phyloP scores from a whole-genome alignment of 1,284 basidiomycete genomes.

The Macrocystidia cucumis region DNA sequence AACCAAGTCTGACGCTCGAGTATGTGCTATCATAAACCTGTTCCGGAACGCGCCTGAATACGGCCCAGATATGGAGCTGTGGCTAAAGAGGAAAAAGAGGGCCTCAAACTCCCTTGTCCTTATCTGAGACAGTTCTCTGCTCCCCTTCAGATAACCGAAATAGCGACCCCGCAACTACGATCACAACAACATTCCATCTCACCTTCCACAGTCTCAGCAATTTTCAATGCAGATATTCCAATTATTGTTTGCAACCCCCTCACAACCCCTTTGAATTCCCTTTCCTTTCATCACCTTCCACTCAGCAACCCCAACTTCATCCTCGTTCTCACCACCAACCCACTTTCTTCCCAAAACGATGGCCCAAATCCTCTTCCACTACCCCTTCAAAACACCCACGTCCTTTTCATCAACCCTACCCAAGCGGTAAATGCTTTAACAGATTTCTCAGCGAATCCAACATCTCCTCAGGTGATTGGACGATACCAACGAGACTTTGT shows the following conservation, averaged over 20 bases:
- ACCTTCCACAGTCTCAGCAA: slow-evolving; percentile 13
- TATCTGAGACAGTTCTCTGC: slow-evolving; percentile 46
- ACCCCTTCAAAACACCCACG: slow-evolving; percentile 14
- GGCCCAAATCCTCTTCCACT: slow-evolving; percentile 8
- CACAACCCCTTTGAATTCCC: slow-evolving; percentile 32
- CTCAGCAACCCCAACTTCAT: slow-evolving; percentile 43
- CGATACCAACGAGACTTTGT: slow-evolving; percentile 56
- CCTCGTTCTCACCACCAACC: slow-evolving; percentile 35
- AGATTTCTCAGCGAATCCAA: slow-evolving; percentile 34
- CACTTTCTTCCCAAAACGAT: slow-evolving; percentile 11
- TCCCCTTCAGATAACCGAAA: slow-evolving; percentile 41
- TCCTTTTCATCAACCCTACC: slow-evolving; percentile 47
- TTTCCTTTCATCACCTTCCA: slow-evolving; percentile 27
- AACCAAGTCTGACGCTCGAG: not conserved
- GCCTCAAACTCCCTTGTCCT: slow-evolving; percentile 31
- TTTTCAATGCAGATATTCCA: slow-evolving; percentile 49
- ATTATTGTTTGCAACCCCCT: slow-evolving; percentile 54
- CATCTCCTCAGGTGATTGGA: slow-evolving; percentile 43
- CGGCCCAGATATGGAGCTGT: slow-evolving; percentile 12
- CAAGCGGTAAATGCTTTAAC: slow-evolving; percentile 47
- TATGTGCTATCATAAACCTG: not conserved
- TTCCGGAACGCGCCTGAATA: not conserved
- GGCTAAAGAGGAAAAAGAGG: slow-evolving; percentile 8
- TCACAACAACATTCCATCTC: slow-evolving; percentile 9
- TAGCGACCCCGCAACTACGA: slow-evolving; percentile 14